Base-by-base conservation (phyloP, 2,329 filamentous ascomycete species). In the Monascus ruber region DNA sequence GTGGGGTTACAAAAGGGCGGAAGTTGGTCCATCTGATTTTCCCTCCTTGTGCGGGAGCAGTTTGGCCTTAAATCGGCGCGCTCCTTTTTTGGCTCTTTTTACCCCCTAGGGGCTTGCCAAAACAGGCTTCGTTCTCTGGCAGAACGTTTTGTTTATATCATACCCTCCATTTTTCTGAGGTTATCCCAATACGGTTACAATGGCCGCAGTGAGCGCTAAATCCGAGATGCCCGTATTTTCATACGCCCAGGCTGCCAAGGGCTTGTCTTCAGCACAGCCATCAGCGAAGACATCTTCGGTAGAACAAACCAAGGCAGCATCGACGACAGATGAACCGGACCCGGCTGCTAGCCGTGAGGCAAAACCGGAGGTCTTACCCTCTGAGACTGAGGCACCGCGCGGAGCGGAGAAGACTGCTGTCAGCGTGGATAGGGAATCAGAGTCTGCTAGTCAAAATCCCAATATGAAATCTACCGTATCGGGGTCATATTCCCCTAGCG, bases 171-270 rank as follows among this genome's bases (percentile, higher is more conserved):
- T 33, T 34, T 33, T 31, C 33, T 24, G 17, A 17, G 17, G 17
- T 17, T 17, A 17, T 17, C 17, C 17, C 17, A 17, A 17, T 38
- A 44, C 36, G 43, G 35, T 46, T 47, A 59, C 45, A 45, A 72
- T 72, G 70, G 62, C 61, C 47, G 55, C 65, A 35, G 53, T 56
- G 41, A 51, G 58, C 40, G 55, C 53, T 39, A 62, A 55, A 49
- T 47, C 56, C 51, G 54, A 55, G 55, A 68, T 75, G 46, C 71
- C 77, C 45, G 71, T 77, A 28, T 94, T 95, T 61, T 95, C 89
- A 43, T 96, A 96, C 65, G 89, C 89, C 54, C 87, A 94, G 73
- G 89, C 89, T 58, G 89, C 89, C 43, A 91, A 91, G 64, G 86
- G 88, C 56, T 76, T 82, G 53, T 68, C 75, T 40, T 57, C 71